Conservation (phyloP, 1,139 yeast genomes). For the Hansenula sp. region DNA sequence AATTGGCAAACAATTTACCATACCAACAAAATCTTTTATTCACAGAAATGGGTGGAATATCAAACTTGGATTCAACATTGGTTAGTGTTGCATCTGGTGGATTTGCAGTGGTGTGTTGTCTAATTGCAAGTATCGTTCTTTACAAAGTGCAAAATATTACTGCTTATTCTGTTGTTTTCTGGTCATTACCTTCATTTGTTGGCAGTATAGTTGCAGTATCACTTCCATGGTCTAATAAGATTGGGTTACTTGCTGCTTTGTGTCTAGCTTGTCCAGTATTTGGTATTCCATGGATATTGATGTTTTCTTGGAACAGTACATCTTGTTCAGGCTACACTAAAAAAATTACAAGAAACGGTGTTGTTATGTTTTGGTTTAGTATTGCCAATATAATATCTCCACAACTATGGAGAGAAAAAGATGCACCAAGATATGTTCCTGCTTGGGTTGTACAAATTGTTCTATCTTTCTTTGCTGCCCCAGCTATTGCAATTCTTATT, state of each 20-base stretch:
- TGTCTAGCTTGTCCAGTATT: conserved; percentile 35
- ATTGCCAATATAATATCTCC: conserved; percentile 42
- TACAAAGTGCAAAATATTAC: conserved; percentile 21
- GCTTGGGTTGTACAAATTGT: conserved; percentile 55
- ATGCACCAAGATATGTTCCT: conserved; percentile 36
- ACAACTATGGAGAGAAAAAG: conserved; percentile 41
- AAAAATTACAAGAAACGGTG: conserved; percentile 34
- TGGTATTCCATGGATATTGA: conserved; percentile 39
- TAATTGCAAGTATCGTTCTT: conserved; percentile 26
- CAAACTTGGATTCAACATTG: conserved; percentile 41
- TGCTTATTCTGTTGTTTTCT: conserved; percentile 33
- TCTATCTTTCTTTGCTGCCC: conserved; percentile 38
- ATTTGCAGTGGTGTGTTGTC: conserved; percentile 32
- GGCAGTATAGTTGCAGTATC: conserved; percentile 42
- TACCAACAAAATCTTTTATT: conserved; percentile 43
- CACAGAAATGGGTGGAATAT: conserved; percentile 36
- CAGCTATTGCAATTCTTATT: conserved; percentile 33
- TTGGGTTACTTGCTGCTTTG: conserved; percentile 39
- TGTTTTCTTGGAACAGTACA: conserved; percentile 34
- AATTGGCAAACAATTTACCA: conserved; percentile 43
- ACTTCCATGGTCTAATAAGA: conserved; percentile 35
- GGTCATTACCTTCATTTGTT: conserved; percentile 38
- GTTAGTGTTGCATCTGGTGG: conserved; percentile 51
- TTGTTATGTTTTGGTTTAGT: conserved; percentile 35
- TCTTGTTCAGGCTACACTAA: conserved; percentile 38